phyloP scores from a whole-genome alignment of 495 filamentous ascomycete genomes.

The Penicillium bialowiezense region DNA sequence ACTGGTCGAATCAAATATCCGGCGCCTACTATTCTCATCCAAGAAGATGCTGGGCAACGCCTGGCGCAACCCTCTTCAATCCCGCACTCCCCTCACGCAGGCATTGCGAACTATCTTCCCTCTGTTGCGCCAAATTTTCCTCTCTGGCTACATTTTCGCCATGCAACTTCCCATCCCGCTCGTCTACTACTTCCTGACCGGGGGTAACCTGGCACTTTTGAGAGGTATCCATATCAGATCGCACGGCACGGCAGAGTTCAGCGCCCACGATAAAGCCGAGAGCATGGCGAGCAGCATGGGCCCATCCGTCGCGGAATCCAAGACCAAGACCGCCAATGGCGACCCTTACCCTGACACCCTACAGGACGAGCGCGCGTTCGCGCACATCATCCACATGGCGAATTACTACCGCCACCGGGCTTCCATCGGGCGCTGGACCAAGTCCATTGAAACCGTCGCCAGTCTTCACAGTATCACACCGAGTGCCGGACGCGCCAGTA shows the following conservation, averaged over 20 bases:
- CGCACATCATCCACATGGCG: constrained; percentile 43
- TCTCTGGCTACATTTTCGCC: constrained; percentile 51
- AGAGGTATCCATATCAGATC: constrained; percentile 30
- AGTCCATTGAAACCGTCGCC: constrained; percentile 46
- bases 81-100: constrained; percentile 36
- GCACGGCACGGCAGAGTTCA: constrained; percentile 25
- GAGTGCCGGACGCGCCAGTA: constrained; percentile 29
- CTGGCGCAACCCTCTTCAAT: constrained; percentile 35
- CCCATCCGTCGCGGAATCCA: constrained; percentile 33
- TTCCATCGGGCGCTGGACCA: constrained; percentile 37
- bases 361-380: constrained; percentile 20
- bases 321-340: constrained; percentile 28
- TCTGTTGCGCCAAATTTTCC: constrained; percentile 34
- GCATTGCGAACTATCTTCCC: constrained; percentile 38
- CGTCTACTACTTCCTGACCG: constrained; percentile 33
- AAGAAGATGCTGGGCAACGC: constrained; percentile 48
- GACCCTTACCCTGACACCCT: constrained; percentile 33
- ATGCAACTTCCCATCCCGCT: constrained; percentile 44
- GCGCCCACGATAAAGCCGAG: constrained; percentile 30
- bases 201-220: constrained; percentile 45
- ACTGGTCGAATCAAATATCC: constrained; percentile 30
- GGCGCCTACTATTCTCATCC: constrained; percentile 34
- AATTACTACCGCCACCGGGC: constrained; percentile 50
- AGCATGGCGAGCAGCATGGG: constrained; percentile 45
- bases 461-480: constrained; percentile 38